Conservation (phyloP, 371 early-diverging fungal genomes). For the Paraphysoderma sedebokerense region DNA sequence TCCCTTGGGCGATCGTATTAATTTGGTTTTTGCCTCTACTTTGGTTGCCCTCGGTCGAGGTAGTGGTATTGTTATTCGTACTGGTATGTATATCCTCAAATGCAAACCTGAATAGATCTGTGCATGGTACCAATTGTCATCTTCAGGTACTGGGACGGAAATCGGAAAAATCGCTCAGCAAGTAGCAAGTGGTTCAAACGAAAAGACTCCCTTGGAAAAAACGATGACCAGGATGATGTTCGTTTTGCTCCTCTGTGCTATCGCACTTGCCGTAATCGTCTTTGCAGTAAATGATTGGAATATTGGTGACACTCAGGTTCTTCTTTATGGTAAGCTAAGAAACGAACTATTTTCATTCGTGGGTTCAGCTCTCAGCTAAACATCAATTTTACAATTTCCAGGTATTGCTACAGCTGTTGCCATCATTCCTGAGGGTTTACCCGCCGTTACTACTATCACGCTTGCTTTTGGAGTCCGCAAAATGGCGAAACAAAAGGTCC, state of each 20-base stretch:
- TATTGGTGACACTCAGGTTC: neutral
- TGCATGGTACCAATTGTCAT: no score
- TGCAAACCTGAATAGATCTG: no score
- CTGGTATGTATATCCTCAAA: conserved; percentile 61
- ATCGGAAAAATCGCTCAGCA: conserved; percentile 9
- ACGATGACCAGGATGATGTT: conserved; percentile 37
- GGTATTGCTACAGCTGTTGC: conserved; percentile 10
- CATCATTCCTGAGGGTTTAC: conserved; percentile 18
- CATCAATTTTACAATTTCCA: conserved; percentile 9
- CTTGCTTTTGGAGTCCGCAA: conserved; percentile 5
- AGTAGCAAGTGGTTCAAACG: neutral
- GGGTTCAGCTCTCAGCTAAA: neutral
- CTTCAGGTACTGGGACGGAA: no score
- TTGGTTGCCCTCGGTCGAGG: conserved; percentile 44
- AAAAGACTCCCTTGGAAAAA: conserved; percentile 6
- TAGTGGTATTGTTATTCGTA: conserved; percentile 47
- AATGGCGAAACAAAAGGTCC: conserved; percentile 15
- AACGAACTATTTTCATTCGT: neutral
- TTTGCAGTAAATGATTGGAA: conserved; percentile 8
- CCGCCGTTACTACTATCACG: conserved; percentile 12
- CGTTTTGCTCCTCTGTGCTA: neutral
- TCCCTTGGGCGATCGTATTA: conserved; percentile 28
- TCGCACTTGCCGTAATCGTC: conserved; percentile 5
- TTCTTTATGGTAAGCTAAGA: neutral
- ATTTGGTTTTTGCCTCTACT: conserved; percentile 37